A percentile compares a stretch with the other conserved stretches of the same genome.
phyloP scores from a whole-genome alignment of 768 basidiomycete species.

The Leccinum boreale region DNA sequence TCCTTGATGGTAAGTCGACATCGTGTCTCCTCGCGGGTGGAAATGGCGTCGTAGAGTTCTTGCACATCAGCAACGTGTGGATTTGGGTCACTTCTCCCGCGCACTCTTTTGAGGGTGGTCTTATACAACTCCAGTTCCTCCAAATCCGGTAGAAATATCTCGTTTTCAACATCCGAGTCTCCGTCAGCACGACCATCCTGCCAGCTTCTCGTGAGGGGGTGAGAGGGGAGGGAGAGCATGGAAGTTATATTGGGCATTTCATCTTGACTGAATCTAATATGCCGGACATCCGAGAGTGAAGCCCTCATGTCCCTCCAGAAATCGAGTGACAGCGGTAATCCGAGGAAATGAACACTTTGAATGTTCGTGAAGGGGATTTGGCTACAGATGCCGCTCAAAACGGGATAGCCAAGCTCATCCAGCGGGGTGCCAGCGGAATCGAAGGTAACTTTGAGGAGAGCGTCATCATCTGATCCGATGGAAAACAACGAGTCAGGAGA shows the following conservation, averaged over 20 bases:
- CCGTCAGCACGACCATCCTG: not conserved
- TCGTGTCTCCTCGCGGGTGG: not conserved
- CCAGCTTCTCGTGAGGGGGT: not conserved
- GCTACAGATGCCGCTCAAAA: not conserved
- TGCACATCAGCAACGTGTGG: too few species aligned
- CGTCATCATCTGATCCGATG: not conserved
- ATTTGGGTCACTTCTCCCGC: too few species aligned
- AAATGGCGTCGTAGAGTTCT: not conserved
- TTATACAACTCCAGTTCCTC: not conserved
- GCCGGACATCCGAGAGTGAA: not conserved
- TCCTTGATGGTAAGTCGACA: not conserved
- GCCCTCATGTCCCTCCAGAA: not conserved
- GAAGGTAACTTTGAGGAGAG: not conserved
- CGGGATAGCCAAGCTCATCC: not conserved
- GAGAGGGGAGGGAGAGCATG: not conserved
- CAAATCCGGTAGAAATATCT: not conserved
- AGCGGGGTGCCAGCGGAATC: rapidly evolving
- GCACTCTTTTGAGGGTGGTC: not conserved
- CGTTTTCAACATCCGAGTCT: not conserved
- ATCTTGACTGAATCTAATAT: not conserved
- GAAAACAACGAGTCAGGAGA: not conserved
- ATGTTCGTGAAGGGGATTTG: not conserved
- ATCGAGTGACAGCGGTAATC: not conserved
- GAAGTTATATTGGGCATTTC: not conserved
- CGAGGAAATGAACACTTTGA: not conserved